Conservation (phyloP, 1,139 yeast genomes). For the Blastobotrys illinoisensis region DNA sequence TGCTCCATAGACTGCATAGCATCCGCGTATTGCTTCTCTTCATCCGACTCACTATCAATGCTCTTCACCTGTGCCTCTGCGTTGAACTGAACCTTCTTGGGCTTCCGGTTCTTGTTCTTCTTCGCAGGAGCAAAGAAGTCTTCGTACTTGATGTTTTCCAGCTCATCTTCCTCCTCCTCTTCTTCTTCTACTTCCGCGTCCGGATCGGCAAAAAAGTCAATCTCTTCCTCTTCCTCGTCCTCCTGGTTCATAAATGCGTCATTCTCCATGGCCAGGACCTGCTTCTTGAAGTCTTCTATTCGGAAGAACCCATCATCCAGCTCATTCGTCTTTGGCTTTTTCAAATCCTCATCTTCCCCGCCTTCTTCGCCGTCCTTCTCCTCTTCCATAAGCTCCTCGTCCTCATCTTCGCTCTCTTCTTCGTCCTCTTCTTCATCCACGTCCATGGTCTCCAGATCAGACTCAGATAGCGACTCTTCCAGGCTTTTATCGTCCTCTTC, state of each 20-base stretch:
- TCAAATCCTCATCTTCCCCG: slow-evolving; percentile 17
- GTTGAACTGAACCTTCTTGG: slow-evolving; percentile 10
- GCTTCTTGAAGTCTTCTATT: slow-evolving; percentile 79
- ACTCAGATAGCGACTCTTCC: neutral
- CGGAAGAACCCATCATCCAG: slow-evolving; percentile 82
- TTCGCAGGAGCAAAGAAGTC: slow-evolving; percentile 39
- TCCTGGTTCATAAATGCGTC: slow-evolving; percentile 25
- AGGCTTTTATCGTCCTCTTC: slow-evolving; percentile 22
- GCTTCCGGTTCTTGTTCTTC: slow-evolving; percentile 16
- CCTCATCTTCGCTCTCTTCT: slow-evolving; percentile 8
- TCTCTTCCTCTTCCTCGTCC: slow-evolving; percentile 57
- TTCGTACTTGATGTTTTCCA: slow-evolving; percentile 23
- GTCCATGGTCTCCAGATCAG: slow-evolving; percentile 15
- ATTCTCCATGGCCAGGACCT: slow-evolving; percentile 65
- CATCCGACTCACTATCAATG: slow-evolving; percentile 28
- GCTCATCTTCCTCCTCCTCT: slow-evolving; percentile 25
- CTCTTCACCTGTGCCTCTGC: slow-evolving; percentile 14
- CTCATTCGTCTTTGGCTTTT: slow-evolving; percentile 51
- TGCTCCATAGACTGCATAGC: slow-evolving; percentile 41
- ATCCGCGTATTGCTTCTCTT: slow-evolving; percentile 39
- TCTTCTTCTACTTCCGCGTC: slow-evolving; percentile 43
- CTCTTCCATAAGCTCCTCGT: slow-evolving; percentile 1
- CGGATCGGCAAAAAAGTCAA: slow-evolving; percentile 62
- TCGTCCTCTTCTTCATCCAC: slow-evolving; percentile 17
- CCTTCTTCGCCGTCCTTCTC: slow-evolving; percentile 15